A percentile compares a stretch with the other conserved stretches of the same genome.
Evolutionary conservation across 2,329 filamentous ascomycete genomes (phyloP).

Genomic region (Akanthomyces dipterigenus): DNA sequence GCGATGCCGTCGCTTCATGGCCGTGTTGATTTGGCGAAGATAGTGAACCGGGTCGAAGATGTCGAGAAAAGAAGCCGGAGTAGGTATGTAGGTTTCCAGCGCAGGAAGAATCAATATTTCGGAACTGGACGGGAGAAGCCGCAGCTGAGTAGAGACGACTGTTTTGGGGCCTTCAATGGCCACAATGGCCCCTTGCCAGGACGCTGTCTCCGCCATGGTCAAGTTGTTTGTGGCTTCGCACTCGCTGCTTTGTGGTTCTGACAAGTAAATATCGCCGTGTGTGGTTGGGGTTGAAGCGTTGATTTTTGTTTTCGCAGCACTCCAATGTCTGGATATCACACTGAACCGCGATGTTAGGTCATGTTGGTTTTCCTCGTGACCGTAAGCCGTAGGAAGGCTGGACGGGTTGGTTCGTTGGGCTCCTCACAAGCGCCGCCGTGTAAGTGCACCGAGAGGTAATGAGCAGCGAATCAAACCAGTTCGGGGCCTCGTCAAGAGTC

Average conservation of each 20-base stretch:
- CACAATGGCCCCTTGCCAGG: conserved; percentile 41
- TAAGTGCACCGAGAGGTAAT: conserved; percentile 1
- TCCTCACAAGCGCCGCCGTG: conserved; percentile 8
- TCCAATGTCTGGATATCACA: background rate
- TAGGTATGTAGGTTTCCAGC: conserved; percentile 38
- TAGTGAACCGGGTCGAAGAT: conserved; percentile 27
- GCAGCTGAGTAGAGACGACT: conserved; percentile 51
- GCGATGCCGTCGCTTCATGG: conserved; percentile 39
- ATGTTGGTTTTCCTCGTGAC: background rate
- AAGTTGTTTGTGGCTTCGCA: background rate
- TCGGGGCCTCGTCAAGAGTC: background rate
- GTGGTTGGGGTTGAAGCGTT: background rate
- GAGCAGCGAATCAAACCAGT: background rate
- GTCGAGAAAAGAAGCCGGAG: background rate
- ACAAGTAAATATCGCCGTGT: background rate
- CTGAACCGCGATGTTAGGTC: background rate
- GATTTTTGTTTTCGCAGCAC: background rate
- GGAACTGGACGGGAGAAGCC: conserved; percentile 50
- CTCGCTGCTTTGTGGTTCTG: background rate
- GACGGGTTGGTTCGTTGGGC: background rate
- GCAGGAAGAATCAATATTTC: conserved; percentile 52
- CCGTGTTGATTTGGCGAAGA: conserved; percentile 45
- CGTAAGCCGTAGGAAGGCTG: background rate
- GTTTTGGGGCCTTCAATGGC: conserved; percentile 54
- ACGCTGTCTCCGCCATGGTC: background rate